Conservation (phyloP, 495 filamentous ascomycete genomes). For the Trichoderma reesei region DNA sequence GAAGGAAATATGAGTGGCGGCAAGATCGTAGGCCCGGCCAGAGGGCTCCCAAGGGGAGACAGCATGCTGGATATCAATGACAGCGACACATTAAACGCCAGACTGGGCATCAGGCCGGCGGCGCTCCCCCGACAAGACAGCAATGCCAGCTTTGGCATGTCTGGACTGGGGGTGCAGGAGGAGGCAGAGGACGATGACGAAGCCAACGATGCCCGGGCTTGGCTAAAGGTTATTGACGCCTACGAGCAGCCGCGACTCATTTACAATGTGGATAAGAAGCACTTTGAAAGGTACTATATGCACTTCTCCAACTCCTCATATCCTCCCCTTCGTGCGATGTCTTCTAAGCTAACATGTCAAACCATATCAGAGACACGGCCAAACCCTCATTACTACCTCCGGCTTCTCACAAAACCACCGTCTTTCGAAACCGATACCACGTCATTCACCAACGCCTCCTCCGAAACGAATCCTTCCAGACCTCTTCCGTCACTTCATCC, state of each 20-base stretch:
- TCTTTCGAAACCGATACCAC: conserved; percentile 85
- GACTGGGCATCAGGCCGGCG: conserved; percentile 33
- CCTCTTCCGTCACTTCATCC: conserved; percentile 50
- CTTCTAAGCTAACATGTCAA: conserved; percentile 8
- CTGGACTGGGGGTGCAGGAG: conserved; percentile 49
- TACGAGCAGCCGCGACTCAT: conserved; percentile 78
- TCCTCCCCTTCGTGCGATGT: not conserved
- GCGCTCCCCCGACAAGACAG: conserved; percentile 43
- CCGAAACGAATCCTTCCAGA: conserved; percentile 87
- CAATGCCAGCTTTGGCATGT: conserved; percentile 54
- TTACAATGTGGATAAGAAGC: conserved; percentile 81
- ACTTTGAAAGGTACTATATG: conserved; percentile 64
- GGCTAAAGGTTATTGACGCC: conserved; percentile 68
- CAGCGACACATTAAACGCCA: conserved; percentile 31
- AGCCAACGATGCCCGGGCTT: conserved; percentile 54
- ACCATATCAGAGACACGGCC: conserved; percentile 41
- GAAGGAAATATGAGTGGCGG: conserved; percentile 81
- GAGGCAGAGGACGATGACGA: conserved; percentile 49
- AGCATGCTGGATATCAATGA: conserved; percentile 39
- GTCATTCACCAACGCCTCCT: conserved; percentile 83
- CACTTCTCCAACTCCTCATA: not conserved
- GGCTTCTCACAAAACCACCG: conserved; percentile 67
- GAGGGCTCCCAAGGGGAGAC: conserved; percentile 47
- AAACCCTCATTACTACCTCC: conserved; percentile 71
- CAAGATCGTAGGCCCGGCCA: conserved; percentile 41